Base-by-base conservation (phyloP, 495 filamentous ascomycete genomes). In the Daldinia caldariorum region DNA sequence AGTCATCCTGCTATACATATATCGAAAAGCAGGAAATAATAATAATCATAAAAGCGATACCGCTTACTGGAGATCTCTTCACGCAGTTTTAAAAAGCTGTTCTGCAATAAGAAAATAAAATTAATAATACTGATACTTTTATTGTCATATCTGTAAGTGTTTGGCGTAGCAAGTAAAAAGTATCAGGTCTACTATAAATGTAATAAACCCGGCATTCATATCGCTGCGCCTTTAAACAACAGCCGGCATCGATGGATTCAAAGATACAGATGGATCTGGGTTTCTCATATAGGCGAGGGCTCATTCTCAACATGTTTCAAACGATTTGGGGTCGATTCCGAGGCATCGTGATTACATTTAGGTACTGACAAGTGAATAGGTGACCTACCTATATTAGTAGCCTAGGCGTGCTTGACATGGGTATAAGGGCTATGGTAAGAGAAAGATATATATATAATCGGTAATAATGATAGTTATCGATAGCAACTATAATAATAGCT, bases 201-300 rank as follows among this genome's bases (percentile, higher is more conserved):
- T 63, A 58, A 38, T 38, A 38, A 53, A 58, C 16, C 49, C 51
- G 69, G 63, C 56, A 58, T 35, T 61, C 62, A 63, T 34, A 35
- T 34, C 26, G 53, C 60, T 63, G 69, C 55, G 68, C 68, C 68
- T 53, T 71, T 71, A 54, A 9, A 71, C 43, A 54, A 39, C 58
- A 66, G 58, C 69, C 69, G 69, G 58, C 63, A 66, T 35, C 37
- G 39, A 55, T 63, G 69, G 69, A 71, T 63, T 58, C 41, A 26
- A 58, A 62, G 53, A 59, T 54, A 34, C 54, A 62, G 53, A 59
- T 54, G 58, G 16, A 54, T 43, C 32, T 29, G 49, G 3, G 64
- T 67, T 71, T 43, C 55, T 71, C 63, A 60, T 62, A 51, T 14
- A 47, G 18, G 20, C 29, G 49, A 71, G 31, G 58, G 31, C 35